phyloP scores from a whole-genome alignment of 805 yeast species.

The Yamadazyma tumulicola region DNA sequence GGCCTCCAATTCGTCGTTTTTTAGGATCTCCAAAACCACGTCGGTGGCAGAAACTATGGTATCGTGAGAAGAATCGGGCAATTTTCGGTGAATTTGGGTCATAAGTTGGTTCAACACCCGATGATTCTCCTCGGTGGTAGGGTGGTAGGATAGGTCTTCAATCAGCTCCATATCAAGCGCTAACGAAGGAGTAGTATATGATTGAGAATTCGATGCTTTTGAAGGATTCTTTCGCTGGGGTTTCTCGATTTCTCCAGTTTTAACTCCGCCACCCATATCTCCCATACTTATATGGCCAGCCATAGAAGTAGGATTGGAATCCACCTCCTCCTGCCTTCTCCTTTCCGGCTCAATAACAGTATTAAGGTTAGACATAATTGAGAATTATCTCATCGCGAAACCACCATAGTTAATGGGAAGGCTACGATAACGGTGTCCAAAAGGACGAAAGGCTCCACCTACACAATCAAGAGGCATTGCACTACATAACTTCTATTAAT shows the following conservation, averaged over 20 bases:
- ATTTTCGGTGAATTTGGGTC: slow-evolving; percentile 50
- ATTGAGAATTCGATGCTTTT: neutral
- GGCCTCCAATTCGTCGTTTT: slow-evolving; percentile 43
- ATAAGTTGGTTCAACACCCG: slow-evolving; percentile 55
- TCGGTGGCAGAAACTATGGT: slow-evolving; percentile 71
- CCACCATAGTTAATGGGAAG: too few relatives aligned
- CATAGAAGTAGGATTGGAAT: slow-evolving; percentile 67
- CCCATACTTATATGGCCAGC: slow-evolving; percentile 61
- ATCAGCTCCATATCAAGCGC: slow-evolving; percentile 13
- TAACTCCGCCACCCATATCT: slow-evolving; percentile 57
- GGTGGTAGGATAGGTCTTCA: slow-evolving; percentile 59
- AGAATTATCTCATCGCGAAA: slow-evolving; percentile 5
- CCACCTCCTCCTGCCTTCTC: slow-evolving; percentile 46
- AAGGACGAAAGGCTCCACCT: neutral
- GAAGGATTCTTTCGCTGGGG: too few relatives aligned
- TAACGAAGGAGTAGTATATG: neutral
- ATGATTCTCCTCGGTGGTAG: slow-evolving; percentile 52
- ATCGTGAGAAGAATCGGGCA: slow-evolving; percentile 78
- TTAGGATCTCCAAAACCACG: slow-evolving; percentile 52
- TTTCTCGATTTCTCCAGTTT: neutral
- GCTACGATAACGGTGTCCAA: too few relatives aligned
- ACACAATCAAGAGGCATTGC: neutral
- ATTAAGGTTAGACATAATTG: slow-evolving; percentile 18
- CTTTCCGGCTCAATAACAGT: slow-evolving; percentile 1
- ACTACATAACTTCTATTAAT: neutral